phyloP scores from a whole-genome alignment of 371 early-diverging fungal species.

The Mucor lusitanicus region DNA sequence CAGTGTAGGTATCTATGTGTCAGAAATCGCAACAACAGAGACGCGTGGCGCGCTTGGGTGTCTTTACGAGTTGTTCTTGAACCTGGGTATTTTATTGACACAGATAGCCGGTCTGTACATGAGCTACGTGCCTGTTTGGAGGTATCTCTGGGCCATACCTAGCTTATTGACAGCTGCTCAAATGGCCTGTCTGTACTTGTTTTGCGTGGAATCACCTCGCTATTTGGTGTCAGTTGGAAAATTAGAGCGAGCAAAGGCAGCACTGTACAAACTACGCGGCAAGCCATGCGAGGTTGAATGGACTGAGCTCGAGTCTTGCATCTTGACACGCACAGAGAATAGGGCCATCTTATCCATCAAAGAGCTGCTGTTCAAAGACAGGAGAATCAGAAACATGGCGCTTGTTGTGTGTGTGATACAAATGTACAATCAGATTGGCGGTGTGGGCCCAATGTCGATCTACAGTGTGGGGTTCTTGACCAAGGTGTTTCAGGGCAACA shows the following conservation, averaged over 20 bases:
- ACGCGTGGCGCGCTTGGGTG: slow-evolving; percentile 72
- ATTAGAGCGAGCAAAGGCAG: slow-evolving; percentile 48
- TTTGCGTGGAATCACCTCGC: slow-evolving; percentile 75
- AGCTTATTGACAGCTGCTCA: slow-evolving; percentile 66
- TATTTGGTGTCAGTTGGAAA: slow-evolving; percentile 57
- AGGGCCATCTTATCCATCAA: slow-evolving; percentile 26
- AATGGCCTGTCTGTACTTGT: slow-evolving; percentile 52
- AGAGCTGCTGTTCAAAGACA: slow-evolving; percentile 39
- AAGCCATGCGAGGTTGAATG: slow-evolving; percentile 19
- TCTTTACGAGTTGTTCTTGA: slow-evolving; percentile 59
- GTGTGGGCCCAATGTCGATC: slow-evolving; percentile 48
- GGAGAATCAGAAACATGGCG: slow-evolving; percentile 26
- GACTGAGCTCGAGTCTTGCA: slow-evolving; percentile 23
- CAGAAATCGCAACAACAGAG: slow-evolving; percentile 78
- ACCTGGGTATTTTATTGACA: slow-evolving; percentile 74
- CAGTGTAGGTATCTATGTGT: slow-evolving; percentile 68
- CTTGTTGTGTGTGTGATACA: slow-evolving; percentile 34
- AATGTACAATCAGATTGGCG: slow-evolving; percentile 45
- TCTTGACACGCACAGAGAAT: slow-evolving; percentile 20
- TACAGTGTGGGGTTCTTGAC: slow-evolving; percentile 32
- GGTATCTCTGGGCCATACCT: slow-evolving; percentile 61
- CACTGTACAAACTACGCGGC: slow-evolving; percentile 64
- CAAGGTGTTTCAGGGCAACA: slow-evolving; percentile 26
- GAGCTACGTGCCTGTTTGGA: slow-evolving; percentile 65
- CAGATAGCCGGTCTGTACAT: slow-evolving; percentile 66